Evolutionary conservation across 768 basidiomycete genomes (phyloP).

Genomic region (Mycena alexandri): DNA sequence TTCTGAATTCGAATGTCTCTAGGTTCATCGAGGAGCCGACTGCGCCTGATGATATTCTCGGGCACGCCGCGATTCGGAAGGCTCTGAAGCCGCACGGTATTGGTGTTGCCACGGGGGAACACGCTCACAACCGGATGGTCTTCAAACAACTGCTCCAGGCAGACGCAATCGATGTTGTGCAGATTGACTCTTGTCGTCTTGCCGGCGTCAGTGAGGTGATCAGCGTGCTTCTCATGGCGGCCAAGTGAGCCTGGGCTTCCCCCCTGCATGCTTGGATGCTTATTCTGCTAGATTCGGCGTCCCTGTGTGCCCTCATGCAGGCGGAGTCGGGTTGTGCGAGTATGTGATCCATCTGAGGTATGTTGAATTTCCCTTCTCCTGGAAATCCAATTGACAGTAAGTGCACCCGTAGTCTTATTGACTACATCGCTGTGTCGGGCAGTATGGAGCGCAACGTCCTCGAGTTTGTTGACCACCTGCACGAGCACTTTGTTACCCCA

Average conservation of each 20-base stretch:
- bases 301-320: constrained; percentile 93
- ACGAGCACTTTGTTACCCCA: constrained; percentile 92
- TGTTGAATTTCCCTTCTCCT: constrained; percentile 20
- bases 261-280: not conserved
- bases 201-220: constrained; percentile 96
- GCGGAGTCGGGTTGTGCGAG: constrained; percentile 94
- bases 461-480: constrained; percentile 91
- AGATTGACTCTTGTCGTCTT: constrained; percentile 94
- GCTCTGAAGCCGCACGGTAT: constrained; percentile 84
- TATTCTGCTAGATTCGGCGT: constrained; percentile 72
- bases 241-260: constrained; percentile 65
- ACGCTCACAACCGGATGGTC: constrained; percentile 94
- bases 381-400: not conserved
- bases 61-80: constrained; percentile 84
- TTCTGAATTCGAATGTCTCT: not conserved
- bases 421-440: constrained; percentile 93
- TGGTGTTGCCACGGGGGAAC: constrained; percentile 94
- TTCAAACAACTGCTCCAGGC: constrained; percentile 95
- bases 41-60: constrained; percentile 91
- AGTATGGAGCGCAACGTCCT: constrained; percentile 95
- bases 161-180: constrained; percentile 93
- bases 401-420: constrained; percentile 74
- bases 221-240: constrained; percentile 89
- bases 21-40: constrained; percentile 97
- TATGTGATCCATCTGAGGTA: constrained; percentile 88